A percentile compares a stretch with the other conserved stretches of the same genome.
Evolutionary conservation across 495 filamentous ascomycete species (phyloP).

Genomic region (Cercophora scortea): DNA sequence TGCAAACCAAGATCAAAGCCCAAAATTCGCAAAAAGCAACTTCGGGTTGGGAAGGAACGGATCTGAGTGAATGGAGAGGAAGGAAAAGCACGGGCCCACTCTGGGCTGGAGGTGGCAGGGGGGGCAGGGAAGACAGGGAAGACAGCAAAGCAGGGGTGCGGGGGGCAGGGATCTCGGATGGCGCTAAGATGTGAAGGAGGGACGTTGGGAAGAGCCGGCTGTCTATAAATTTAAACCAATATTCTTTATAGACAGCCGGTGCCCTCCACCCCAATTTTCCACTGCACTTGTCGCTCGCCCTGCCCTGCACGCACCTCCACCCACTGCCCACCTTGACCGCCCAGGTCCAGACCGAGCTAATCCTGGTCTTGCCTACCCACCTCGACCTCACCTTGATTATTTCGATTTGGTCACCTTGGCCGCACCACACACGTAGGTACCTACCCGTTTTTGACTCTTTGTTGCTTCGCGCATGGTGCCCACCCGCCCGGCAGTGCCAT

Average conservation of each 20-base stretch:
- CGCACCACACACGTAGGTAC: constrained; percentile 3
- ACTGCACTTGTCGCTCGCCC: constrained; percentile 16
- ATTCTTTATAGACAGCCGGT: constrained; percentile 31
- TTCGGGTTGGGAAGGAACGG: too few relatives aligned
- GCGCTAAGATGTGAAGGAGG: constrained; percentile 25
- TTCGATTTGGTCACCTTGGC: too few relatives aligned
- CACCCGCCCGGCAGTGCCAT: too few relatives aligned
- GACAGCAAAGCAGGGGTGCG: constrained; percentile 16
- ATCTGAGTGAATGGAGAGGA: too few relatives aligned
- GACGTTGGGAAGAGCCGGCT: constrained; percentile 23
- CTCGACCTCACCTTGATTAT: constrained; percentile 7
- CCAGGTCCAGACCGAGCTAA: constrained; percentile 4
- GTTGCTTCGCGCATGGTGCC: too few relatives aligned
- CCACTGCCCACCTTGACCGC: constrained; percentile 1
- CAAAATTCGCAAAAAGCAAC: constrained; percentile 1
- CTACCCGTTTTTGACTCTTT: neutral
- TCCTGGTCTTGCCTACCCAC: neutral
- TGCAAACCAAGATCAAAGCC: neutral
- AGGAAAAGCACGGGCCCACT: neutral
- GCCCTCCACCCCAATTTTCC: constrained; percentile 31
- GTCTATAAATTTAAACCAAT: constrained; percentile 36
- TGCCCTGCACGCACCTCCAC: constrained; percentile 17
- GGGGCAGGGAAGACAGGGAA: neutral
- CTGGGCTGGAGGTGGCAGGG: neutral
- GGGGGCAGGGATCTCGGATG: constrained; percentile 19